Evolutionary conservation across 169 alveolate genomes (phyloP), one percentile per base, ranked within the genome.

Genomic region (Perkinsus olseni): DNA sequence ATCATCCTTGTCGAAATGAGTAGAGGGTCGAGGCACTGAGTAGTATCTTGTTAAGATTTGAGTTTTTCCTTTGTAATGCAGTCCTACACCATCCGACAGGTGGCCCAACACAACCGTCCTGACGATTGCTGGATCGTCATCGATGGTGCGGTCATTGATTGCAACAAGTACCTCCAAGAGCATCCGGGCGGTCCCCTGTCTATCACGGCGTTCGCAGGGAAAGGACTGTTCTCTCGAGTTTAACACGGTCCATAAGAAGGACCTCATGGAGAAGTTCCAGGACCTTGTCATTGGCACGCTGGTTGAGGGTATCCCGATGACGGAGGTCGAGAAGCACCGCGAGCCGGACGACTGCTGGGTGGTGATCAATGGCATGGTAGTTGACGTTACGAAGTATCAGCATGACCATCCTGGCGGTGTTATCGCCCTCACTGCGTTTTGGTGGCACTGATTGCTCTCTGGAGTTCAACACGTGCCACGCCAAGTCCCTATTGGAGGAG

Each of bases 151-250:
- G 96, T 96, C 45, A 94, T 94, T 21, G 97, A 96, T 91, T 95
- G 96, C 37, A 94, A 97, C 38, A 91, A 74, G 48, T 96, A 94
- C 93, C 45, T 95, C 74, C 31, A 91, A 31, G 92, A 93, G 51
- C 98, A 96, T 92, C 97, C 98, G 31, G 98, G 97, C n/a, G 98
- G 98, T 20, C 93, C 82, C 1, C 31, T 62, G 82, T 4, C 82
- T 24, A 62, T 62, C 82, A 62, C 82, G 4, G 82, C 82, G 8
- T 62, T 62, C 82, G 82, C 82, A n/a, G 1, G 82, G 82, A 0
- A 13, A 4, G 31, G 82, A 62, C 28, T 62, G 82, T 24, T 62
- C 82, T 6, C 82, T 62, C 0, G 82, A 62, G 82, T 62, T 62
- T 24, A 62, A 62, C 82, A 62, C 82, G 1, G 82, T 62, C 8